Evolutionary conservation across 2,329 filamentous ascomycete genomes (phyloP), one percentile per base, ranked within the genome.

Genomic region (Botrytis sinoallii): DNA sequence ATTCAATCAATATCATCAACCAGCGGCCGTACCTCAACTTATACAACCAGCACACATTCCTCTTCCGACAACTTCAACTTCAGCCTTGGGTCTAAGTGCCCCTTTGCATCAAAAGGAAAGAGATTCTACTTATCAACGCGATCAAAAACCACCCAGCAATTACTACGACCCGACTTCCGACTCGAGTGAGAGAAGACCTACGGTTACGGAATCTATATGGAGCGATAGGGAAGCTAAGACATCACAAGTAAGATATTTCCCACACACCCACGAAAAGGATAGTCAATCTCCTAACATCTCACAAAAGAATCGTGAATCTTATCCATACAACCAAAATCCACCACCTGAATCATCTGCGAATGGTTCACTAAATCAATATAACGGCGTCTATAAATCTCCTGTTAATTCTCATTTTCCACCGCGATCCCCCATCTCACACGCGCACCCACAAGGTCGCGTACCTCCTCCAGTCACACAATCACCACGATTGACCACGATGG

Each of bases 351-450:
- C 64, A 76, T 76, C 81, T 67, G 78, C 82, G 35, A 79, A 81
- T 75, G 86, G 88, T 74, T 82, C 81, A 72, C 80, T 85, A 61
- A 83, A 85, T 65, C 88, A 88, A 77, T 85, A 85, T 80, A 86
- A 85, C 83, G 82, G 83, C 75, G 81, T 80, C 77, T 86, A 87
- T 80, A 84, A 84, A 70, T 88, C 87, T 65, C 86, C 87, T 52
- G 82, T 84, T 57, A 80, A 82, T 71, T 79, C 84, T 38, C 82
- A 82, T 32, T 85, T 85, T 76, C 83, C 84, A 65, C 83, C 86
- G 38, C 84, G 84, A 71, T 89, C 87, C 73, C 87, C 87, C 44
- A 78, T 85, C 75, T 82, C 86, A 25, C 86, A 86, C 75, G 83
- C 85, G 22, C 84, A 84, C 77, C 84, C 84, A 61, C 81, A 76